A percentile compares a stretch with the other conserved stretches of the same genome.
Evolutionary conservation across 805 yeast genomes (phyloP).

Genomic region (Lipomyces lipofer): DNA sequence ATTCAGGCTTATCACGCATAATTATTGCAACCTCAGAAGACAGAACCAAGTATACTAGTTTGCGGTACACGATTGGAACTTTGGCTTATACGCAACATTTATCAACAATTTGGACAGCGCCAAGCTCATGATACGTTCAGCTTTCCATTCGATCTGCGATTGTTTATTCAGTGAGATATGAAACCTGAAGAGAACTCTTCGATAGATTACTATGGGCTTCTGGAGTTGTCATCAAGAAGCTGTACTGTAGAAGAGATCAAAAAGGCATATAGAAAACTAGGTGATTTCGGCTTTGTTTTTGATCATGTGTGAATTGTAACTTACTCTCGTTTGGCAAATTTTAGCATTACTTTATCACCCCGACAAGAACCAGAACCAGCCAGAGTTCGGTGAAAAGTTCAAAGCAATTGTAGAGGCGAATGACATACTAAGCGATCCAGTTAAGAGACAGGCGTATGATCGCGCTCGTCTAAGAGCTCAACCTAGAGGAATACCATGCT

Average conservation of each 20-base stretch:
- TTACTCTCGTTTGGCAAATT: constrained; percentile 14
- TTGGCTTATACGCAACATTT: no score
- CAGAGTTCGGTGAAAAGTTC: constrained; percentile 38
- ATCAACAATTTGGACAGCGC: no score
- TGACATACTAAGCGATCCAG: constrained; percentile 37
- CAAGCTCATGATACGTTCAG: constrained; percentile 4
- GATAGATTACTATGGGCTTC: constrained; percentile 37
- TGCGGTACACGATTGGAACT: no score
- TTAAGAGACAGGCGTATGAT: constrained; percentile 39
- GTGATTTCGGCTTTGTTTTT: constrained; percentile 30
- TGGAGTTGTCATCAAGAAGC: constrained; percentile 33
- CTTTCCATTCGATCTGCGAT: constrained; percentile 1
- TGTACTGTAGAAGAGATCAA: constrained; percentile 38
- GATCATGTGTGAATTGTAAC: not conserved
- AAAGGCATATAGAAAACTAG: constrained; percentile 46
- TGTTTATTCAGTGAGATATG: constrained; percentile 11
- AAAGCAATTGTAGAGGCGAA: constrained; percentile 41
- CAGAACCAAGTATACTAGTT: no score
- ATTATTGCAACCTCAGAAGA: no score
- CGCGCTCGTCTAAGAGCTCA: constrained; percentile 1
- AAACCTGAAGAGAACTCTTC: constrained; percentile 21
- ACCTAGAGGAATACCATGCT: not conserved
- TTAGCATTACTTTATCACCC: constrained; percentile 48
- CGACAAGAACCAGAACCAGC: constrained; percentile 41
- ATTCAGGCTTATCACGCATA: no score